Percentiles rank a stretch among this genome's conserved stretches.
Evolutionary conservation across 257 asterid genomes (phyloP).

Genomic region (Primulina tabacum): DNA sequence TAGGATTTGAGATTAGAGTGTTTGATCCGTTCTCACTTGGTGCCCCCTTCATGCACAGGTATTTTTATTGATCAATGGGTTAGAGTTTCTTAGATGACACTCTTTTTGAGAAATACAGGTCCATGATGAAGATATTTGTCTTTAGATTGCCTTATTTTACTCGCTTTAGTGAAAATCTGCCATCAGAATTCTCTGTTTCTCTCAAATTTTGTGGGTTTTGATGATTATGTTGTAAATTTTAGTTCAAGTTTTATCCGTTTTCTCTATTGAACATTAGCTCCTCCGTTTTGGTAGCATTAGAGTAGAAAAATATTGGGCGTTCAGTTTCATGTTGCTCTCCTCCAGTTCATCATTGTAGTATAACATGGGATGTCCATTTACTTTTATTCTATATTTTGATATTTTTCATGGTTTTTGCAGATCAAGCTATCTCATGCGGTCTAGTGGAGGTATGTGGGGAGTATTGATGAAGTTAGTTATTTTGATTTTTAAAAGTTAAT

Average conservation of each 20-base stretch:
- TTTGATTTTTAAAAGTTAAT: neutral
- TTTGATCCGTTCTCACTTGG: neutral
- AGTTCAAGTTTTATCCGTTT: neutral
- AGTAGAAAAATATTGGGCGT: neutral
- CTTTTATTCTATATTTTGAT: neutral
- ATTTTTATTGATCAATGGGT: neutral
- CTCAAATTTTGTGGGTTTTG: neutral
- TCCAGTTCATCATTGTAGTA: neutral
- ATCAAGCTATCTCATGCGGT: constrained; percentile 33
- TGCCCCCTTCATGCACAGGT: neutral
- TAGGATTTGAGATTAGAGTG: neutral
- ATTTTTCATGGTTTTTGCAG: constrained; percentile 30
- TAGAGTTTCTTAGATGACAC: neutral
- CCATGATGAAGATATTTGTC: neutral
- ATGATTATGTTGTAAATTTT: no score
- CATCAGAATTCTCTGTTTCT: neutral
- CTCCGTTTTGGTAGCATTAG: neutral
- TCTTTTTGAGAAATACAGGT: neutral
- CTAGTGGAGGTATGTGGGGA: constrained; percentile 41
- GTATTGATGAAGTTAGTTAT: neutral
- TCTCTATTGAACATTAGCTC: neutral
- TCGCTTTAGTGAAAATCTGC: neutral
- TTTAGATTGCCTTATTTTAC: neutral
- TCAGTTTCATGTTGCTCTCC: neutral
- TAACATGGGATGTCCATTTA: neutral